Percentiles rank a stretch among this genome's conserved stretches.
These are phyloP conservation scores for Ramaria sp. DNA, from an alignment of 768 basidiomycete species.

Conservation along the genomic window DNA sequence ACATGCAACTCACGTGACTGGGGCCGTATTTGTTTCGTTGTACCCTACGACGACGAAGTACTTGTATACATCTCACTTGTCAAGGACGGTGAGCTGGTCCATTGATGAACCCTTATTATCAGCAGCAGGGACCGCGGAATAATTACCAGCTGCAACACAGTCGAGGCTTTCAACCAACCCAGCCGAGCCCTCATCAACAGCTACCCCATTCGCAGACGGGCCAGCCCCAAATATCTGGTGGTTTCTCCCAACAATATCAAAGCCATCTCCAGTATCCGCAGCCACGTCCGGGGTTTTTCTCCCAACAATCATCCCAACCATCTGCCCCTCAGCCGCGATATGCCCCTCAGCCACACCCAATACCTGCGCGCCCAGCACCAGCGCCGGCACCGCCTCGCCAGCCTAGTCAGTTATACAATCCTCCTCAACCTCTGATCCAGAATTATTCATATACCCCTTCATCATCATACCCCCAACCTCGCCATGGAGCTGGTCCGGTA, in stretches of 20 bases:
- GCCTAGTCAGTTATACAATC: neutral
- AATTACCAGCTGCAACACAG: neutral
- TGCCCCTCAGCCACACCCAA: neutral
- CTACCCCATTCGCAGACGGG: neutral
- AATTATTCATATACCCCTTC: neutral
- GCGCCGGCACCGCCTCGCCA: neutral
- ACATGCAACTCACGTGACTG: too few relatives aligned
- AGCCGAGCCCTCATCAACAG: neutral
- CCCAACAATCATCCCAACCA: neutral
- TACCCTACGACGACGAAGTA: too few relatives aligned
- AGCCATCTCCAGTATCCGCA: neutral
- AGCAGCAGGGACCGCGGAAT: neutral
- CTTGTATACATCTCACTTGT: too few relatives aligned
- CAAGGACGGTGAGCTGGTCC: neutral
- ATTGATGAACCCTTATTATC: slow-evolving; percentile 1
- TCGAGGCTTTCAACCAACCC: neutral
- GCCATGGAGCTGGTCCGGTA: neutral
- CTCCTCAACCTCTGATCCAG: neutral
- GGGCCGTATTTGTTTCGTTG: too few relatives aligned
- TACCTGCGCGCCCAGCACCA: neutral
- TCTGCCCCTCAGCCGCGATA: neutral
- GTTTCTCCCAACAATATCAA: neutral
- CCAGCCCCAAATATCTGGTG: neutral
- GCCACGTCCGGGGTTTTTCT: neutral
- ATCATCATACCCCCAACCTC: neutral